A percentile compares a stretch with the other conserved stretches of the same genome.
These are phyloP conservation scores for Aureobasidium namibiae DNA, from an alignment of 2,329 filamentous ascomycete species.

Conservation along the genomic window DNA sequence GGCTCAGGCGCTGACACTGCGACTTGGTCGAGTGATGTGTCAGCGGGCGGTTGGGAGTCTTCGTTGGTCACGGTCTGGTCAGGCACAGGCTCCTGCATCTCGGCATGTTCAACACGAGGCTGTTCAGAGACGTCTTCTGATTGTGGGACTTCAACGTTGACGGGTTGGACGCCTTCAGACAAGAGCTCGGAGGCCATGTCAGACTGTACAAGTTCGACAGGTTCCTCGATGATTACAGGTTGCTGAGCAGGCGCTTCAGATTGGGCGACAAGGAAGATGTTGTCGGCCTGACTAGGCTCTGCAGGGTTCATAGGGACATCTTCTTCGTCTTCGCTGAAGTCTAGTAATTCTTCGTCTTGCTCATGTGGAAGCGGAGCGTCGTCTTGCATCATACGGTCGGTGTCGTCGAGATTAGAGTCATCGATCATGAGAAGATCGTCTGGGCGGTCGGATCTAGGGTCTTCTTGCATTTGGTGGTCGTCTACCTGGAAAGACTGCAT, in stretches of 20 bases:
- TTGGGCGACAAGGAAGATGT: background rate
- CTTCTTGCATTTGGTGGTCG: constrained; percentile 51
- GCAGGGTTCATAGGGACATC: constrained; percentile 11
- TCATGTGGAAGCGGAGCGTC: constrained; percentile 6
- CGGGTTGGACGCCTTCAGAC: constrained; percentile 3
- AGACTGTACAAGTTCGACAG: constrained; percentile 2
- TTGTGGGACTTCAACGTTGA: background rate
- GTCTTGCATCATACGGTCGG: constrained; percentile 16
- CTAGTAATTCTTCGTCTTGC: constrained; percentile 30
- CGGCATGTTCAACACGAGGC: background rate
- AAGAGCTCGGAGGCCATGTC: background rate
- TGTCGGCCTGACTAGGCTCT: background rate
- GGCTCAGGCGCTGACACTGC: background rate
- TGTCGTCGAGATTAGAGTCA: constrained; percentile 16
- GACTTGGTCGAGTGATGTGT: background rate
- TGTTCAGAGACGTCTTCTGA: background rate
- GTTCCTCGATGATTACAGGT: background rate
- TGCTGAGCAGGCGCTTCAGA: background rate
- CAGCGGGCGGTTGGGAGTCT: background rate
- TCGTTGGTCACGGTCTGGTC: background rate
- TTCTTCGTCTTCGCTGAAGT: constrained; percentile 28
- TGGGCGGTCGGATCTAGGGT: constrained; percentile 31
- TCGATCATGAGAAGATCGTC: constrained; percentile 26
- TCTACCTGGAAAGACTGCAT: constrained; percentile 26
- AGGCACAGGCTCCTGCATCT: background rate